A percentile compares a stretch with the other conserved stretches of the same genome.
Conservation (phyloP, 2,329 filamentous ascomycete genomes). For the Lasiodiplodia citricola region DNA sequence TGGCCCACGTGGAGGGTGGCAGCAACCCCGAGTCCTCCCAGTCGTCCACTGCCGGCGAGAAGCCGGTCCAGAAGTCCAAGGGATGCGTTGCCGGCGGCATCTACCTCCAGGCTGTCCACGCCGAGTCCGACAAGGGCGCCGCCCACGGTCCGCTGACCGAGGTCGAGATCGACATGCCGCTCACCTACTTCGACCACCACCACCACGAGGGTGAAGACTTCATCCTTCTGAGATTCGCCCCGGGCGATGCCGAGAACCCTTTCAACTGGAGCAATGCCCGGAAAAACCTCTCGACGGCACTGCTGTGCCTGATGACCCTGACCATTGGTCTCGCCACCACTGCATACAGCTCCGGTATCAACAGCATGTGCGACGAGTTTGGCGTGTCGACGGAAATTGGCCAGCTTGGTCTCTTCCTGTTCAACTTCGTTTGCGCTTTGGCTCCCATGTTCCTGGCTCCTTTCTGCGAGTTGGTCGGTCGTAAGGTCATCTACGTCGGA, state of each 20-base stretch:
- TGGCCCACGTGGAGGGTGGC: conserved; percentile 20
- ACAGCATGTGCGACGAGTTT: conserved; percentile 53
- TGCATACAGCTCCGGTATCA: conserved; percentile 58
- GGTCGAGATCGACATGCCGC: conserved; percentile 56
- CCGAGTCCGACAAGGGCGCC: conserved; percentile 26
- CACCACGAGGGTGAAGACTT: conserved; percentile 51
- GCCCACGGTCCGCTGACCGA: conserved; percentile 46
- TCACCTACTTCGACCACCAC: conserved; percentile 52
- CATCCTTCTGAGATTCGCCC: conserved; percentile 54
- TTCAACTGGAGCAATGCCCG: conserved; percentile 56
- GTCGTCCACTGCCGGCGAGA: conserved; percentile 1
- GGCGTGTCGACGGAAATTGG: conserved; percentile 50
- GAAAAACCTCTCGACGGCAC: conserved; percentile 53
- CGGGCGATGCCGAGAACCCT: conserved; percentile 56
- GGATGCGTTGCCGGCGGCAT: conserved; percentile 50
- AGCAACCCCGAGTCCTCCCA: conserved; percentile 23
- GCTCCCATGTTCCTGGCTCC: conserved; percentile 56
- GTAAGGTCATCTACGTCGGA: conserved; percentile 54
- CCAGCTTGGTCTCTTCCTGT: conserved; percentile 56
- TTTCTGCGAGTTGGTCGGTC: conserved; percentile 57
- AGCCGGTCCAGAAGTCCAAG: conserved; percentile 18
- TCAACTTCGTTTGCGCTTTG: conserved; percentile 57
- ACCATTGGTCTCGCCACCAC: conserved; percentile 62
- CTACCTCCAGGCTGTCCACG: conserved; percentile 41
- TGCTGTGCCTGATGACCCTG: conserved; percentile 59